Evolutionary conservation across 371 early-diverging fungal species (phyloP).

Genomic region (Syncephalastrum racemosum): DNA sequence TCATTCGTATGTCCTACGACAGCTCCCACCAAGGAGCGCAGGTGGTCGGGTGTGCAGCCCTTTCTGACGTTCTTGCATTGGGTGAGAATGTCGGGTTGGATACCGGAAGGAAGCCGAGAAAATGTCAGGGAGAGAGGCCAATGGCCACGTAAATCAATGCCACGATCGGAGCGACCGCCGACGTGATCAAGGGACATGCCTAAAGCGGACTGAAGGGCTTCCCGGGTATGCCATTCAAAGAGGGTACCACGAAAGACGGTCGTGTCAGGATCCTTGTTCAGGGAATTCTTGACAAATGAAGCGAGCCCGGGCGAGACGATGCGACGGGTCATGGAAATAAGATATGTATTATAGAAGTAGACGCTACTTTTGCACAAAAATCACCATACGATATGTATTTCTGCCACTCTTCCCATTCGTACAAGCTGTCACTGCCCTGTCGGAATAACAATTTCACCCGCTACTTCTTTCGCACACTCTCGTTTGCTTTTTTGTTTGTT

Average conservation of each 20-base stretch:
- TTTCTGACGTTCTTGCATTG: conserved; percentile 43
- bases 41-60: conserved; percentile 44
- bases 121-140: conserved; percentile 22
- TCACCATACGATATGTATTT: too few relatives aligned
- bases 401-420: too few relatives aligned
- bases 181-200: conserved; percentile 39
- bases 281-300: too few relatives aligned
- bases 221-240: conserved; percentile 42
- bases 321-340: background rate
- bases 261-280: too few relatives aligned
- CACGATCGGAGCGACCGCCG: conserved; percentile 44
- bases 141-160: conserved; percentile 39
- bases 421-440: too few relatives aligned
- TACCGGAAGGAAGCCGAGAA: background rate
- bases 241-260: conserved; percentile 33
- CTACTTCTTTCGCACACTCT: background rate
- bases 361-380: too few relatives aligned
- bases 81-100: conserved; percentile 7
- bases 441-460: too few relatives aligned
- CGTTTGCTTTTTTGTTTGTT: conserved; percentile 5
- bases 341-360: too few relatives aligned
- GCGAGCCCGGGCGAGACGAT: background rate
- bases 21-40: conserved; percentile 39
- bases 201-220: conserved; percentile 20
- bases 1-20: conserved; percentile 10